Evolutionary conservation across 257 asterid species (phyloP).

Genomic region (Solanum paucissectum): DNA sequence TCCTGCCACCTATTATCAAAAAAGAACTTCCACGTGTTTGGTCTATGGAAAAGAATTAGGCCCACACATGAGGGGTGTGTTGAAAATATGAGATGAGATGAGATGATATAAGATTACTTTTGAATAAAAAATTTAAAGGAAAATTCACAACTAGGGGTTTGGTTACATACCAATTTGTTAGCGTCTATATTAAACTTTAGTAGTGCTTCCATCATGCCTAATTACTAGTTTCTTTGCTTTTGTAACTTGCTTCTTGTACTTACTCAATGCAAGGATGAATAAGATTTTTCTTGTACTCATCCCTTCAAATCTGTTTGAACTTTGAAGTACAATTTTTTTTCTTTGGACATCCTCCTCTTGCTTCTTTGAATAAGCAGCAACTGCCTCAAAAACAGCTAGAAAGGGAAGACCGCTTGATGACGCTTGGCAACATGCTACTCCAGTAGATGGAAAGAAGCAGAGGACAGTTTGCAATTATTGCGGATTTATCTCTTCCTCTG

Average conservation of each 20-base stretch:
- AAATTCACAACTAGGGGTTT: not conserved
- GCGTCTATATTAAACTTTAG: not conserved
- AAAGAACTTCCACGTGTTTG: not conserved
- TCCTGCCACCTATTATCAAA: not conserved
- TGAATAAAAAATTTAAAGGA: not conserved
- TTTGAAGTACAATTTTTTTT: not conserved
- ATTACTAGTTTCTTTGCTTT: not conserved
- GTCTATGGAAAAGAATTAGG: not conserved
- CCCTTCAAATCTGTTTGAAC: not conserved
- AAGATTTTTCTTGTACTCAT: not conserved
- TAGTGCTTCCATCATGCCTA: not conserved
- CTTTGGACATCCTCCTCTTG: not conserved
- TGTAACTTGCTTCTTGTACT: not conserved
- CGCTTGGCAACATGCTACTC: constrained; percentile 41
- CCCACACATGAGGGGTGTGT: not conserved
- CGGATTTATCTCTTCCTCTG: constrained; percentile 29
- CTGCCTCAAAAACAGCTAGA: constrained; percentile 16
- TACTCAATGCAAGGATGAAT: not conserved
- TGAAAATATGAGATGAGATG: not conserved
- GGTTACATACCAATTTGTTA: not conserved
- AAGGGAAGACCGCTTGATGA: constrained; percentile 48
- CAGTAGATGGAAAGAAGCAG: constrained; percentile 40
- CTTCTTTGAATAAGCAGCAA: not conserved
- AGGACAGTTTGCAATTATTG: constrained; percentile 40
- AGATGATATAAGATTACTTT: not conserved